Evolutionary conservation across 1,284 basidiomycete genomes (phyloP).

Genomic region (Moniliophthora roreri): DNA sequence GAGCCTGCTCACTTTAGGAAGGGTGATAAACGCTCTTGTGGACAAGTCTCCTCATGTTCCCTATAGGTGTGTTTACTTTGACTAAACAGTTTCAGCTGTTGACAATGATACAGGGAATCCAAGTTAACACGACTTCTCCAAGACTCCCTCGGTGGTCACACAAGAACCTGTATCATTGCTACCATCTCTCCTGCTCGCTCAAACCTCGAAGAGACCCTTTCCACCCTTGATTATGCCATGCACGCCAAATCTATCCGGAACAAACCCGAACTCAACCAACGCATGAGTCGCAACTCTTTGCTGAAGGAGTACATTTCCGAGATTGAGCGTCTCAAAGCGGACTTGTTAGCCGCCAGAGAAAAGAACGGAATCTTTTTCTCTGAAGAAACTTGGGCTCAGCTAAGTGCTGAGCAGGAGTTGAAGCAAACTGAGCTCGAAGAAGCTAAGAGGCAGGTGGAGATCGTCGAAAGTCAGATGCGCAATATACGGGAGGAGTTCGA

Average conservation of each 20-base stretch:
- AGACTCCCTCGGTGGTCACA: slow-evolving; percentile 97
- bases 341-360: slow-evolving; percentile 87
- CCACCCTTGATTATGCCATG: slow-evolving; percentile 96
- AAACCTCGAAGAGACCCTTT: slow-evolving; percentile 97
- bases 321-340: slow-evolving; percentile 91
- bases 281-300: slow-evolving; percentile 90
- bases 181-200: slow-evolving; percentile 90
- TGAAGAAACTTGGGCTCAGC: slow-evolving; percentile 85
- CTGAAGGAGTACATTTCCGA: slow-evolving; percentile 96
- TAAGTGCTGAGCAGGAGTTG: slow-evolving; percentile 76
- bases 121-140: slow-evolving; percentile 97
- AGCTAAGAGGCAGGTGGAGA: slow-evolving; percentile 77
- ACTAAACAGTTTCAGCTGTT: background rate
- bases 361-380: slow-evolving; percentile 95
- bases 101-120: slow-evolving; percentile 56
- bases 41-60: slow-evolving; percentile 92
- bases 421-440: slow-evolving; percentile 78
- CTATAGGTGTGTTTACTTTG: slow-evolving; percentile 65
- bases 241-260: slow-evolving; percentile 97
- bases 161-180: slow-evolving; percentile 98
- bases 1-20: slow-evolving; percentile 91
- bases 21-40: slow-evolving; percentile 97
- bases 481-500: slow-evolving; percentile 89
- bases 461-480: slow-evolving; percentile 80
- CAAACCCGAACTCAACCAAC: slow-evolving; percentile 93